Conservation (phyloP, 148 eudicot species). For the Oxyria digyna region DNA sequence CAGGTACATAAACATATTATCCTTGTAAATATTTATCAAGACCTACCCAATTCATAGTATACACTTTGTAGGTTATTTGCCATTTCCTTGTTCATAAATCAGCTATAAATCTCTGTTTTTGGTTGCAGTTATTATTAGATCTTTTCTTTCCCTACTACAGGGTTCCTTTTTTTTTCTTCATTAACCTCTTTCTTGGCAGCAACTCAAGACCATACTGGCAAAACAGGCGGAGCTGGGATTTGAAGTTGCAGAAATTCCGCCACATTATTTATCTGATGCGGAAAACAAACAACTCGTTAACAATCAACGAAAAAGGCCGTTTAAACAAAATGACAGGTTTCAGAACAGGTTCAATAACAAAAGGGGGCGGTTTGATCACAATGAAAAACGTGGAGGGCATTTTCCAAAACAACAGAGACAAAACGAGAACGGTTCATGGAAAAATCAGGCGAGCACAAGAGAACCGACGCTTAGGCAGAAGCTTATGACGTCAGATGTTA, state of each 20-base stretch:
- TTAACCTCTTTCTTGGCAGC: constrained; percentile 50
- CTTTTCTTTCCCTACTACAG: too few species aligned
- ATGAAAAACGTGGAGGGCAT: constrained; percentile 12
- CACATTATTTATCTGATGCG: constrained; percentile 52
- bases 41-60: too few species aligned
- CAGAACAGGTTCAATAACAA: constrained; percentile 43
- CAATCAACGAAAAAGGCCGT: constrained; percentile 19
- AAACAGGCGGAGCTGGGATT: constrained; percentile 85
- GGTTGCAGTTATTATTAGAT: too few species aligned
- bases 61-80: too few species aligned
- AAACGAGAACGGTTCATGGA: constrained; percentile 10
- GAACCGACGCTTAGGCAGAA: constrained; percentile 68
- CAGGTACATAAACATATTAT: constrained; percentile 34
- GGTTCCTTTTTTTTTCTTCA: too few species aligned
- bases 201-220: constrained; percentile 78
- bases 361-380: constrained; percentile 16
- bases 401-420: constrained; percentile 21
- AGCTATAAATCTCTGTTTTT: too few species aligned
- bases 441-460: constrained; percentile 12
- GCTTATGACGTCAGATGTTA: constrained; percentile 57
- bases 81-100: too few species aligned
- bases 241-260: constrained; percentile 91
- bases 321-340: constrained; percentile 30
- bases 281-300: constrained; percentile 27
- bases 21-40: neutral